phyloP scores from a whole-genome alignment of 106 monocot genomes.

The Dactylorhiza incarnata region DNA sequence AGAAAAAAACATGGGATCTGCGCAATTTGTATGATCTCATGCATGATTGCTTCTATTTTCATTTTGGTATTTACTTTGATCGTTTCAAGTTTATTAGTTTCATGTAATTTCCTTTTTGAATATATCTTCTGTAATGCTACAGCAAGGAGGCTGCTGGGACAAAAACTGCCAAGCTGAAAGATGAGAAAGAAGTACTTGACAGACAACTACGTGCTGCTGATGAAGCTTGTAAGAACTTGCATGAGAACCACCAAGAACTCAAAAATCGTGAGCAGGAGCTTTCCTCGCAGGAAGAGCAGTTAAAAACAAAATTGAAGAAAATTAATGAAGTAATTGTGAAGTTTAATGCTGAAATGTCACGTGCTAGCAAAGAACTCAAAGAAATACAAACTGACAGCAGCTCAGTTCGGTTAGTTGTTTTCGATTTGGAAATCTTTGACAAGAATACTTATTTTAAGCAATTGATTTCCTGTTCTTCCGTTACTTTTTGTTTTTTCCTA shows the following conservation, averaged over 20 bases:
- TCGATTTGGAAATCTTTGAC: background rate
- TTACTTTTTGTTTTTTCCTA: background rate
- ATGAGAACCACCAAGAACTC: constrained; percentile 87
- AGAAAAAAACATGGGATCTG: no score
- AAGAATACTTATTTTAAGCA: background rate
- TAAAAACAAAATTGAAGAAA: constrained; percentile 51
- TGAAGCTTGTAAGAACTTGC: constrained; percentile 79
- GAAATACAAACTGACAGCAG: constrained; percentile 41
- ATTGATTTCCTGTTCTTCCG: background rate
- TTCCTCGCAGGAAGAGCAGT: constrained; percentile 57
- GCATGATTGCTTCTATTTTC: background rate
- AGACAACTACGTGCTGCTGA: constrained; percentile 75
- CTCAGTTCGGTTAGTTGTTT: constrained; percentile 53
- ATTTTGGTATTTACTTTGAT: background rate
- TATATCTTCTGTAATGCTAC: constrained; percentile 8
- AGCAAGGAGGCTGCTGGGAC: constrained; percentile 94
- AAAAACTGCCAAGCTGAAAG: constrained; percentile 87
- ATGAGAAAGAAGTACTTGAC: constrained; percentile 95
- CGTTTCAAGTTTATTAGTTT: background rate
- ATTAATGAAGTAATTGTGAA: constrained; percentile 30
- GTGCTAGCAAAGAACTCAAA: constrained; percentile 40
- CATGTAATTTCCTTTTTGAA: background rate
- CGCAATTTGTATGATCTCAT: background rate
- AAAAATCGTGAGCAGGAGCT: constrained; percentile 61
- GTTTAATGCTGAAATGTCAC: constrained; percentile 53